Conservation (phyloP, 176 grass and related monocot species). For the Tillandsia leiboldiana region DNA sequence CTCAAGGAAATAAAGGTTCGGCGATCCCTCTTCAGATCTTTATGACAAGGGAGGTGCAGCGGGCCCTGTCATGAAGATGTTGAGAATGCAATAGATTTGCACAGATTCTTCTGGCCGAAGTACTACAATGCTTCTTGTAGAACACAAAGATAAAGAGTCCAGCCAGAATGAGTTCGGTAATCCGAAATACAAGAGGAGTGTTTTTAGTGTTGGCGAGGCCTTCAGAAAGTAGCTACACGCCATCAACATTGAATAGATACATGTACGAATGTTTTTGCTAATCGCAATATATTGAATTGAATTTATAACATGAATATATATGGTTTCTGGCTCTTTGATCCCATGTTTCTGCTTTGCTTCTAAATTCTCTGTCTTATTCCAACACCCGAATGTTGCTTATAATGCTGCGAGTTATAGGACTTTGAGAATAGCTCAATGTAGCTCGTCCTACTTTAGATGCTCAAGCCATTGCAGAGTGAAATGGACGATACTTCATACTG, state of each 20-base stretch:
- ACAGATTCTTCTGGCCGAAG: not conserved
- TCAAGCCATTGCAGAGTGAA: too few relatives aligned
- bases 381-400: too few relatives aligned
- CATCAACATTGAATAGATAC: slow-evolving; percentile 4
- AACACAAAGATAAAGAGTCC: not conserved
- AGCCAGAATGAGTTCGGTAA: not conserved
- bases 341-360: not conserved
- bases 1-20: slow-evolving; percentile 9
- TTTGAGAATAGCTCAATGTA: too few relatives aligned
- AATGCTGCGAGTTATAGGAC: too few relatives aligned
- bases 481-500: too few relatives aligned
- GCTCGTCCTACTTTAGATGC: too few relatives aligned
- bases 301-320: not conserved
- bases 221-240: slow-evolving; percentile 4
- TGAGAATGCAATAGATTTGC: not conserved
- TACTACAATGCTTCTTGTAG: not conserved
- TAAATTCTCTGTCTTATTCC: too few relatives aligned
- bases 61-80: not conserved
- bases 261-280: slow-evolving; percentile 6
- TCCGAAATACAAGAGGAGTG: not conserved
- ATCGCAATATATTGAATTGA: not conserved
- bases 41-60: not conserved
- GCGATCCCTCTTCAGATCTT: slow-evolving; percentile 1
- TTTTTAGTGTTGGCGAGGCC: slow-evolving; percentile 1
- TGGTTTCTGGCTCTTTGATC: not conserved